A percentile compares a stretch with the other conserved stretches of the same genome.
Evolutionary conservation across 2,329 filamentous ascomycete species (phyloP).

Genomic region (Phialophora expanda): DNA sequence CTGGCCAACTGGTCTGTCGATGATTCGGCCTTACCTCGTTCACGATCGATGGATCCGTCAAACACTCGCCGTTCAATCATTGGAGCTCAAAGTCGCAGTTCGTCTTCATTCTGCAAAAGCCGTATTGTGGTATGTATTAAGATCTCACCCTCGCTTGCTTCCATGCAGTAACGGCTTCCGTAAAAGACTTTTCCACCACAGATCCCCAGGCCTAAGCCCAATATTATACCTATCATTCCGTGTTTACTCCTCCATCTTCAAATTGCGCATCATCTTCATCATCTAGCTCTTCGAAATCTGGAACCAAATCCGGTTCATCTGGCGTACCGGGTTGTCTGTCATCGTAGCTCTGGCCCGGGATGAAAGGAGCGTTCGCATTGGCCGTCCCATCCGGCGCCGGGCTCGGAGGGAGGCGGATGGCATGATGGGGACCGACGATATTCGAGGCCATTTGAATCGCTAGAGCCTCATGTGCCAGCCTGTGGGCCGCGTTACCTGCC

Average conservation of each 20-base stretch:
- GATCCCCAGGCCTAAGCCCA: not conserved
- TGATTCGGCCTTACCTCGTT: no score
- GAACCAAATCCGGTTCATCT: not conserved
- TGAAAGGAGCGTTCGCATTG: not conserved
- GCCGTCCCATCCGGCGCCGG: not conserved
- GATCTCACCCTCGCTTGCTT: not conserved
- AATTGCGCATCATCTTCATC: constrained; percentile 22
- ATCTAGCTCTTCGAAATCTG: constrained; percentile 3
- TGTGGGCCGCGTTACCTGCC: not conserved
- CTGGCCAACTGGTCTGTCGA: no score
- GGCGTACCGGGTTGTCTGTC: not conserved
- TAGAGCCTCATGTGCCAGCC: not conserved
- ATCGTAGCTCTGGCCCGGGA: not conserved
- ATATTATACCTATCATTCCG: constrained; percentile 13
- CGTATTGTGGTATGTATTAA: not conserved
- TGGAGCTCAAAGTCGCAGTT: not conserved
- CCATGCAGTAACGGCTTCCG: not conserved
- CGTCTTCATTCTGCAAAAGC: not conserved
- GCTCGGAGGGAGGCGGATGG: not conserved
- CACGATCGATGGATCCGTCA: no score
- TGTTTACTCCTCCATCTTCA: constrained; percentile 22
- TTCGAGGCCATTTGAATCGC: constrained; percentile 4
- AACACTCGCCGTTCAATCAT: not conserved
- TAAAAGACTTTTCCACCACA: not conserved
- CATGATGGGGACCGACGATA: not conserved